Percentiles rank a stretch among this genome's conserved stretches.
These are phyloP conservation scores for Microbotryomycetes sp. DNA, from an alignment of 1,284 basidiomycete species.

Conservation along the genomic window DNA sequence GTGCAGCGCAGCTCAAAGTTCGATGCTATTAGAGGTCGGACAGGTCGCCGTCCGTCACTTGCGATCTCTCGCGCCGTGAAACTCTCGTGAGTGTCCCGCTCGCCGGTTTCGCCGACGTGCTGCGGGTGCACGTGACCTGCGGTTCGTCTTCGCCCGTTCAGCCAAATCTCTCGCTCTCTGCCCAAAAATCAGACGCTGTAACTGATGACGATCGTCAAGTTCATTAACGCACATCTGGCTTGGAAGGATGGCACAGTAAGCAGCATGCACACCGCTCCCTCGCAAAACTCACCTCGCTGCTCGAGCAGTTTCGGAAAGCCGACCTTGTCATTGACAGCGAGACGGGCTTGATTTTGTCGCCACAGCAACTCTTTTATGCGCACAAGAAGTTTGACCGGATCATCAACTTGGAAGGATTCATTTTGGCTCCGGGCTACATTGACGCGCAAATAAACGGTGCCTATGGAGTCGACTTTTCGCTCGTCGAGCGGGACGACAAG, in stretches of 20 bases:
- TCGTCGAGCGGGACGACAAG: conserved; percentile 62
- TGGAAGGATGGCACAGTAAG: not conserved
- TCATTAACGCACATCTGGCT: conserved; percentile 1
- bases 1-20: no score
- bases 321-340: conserved; percentile 2
- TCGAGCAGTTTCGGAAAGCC: not conserved
- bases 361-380: not conserved
- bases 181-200: not conserved
- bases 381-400: conserved; percentile 34
- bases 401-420: conserved; percentile 62
- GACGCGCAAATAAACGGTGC: conserved; percentile 81
- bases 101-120: conserved; percentile 2
- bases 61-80: no score
- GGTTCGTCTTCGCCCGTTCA: not conserved
- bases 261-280: not conserved
- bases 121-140: not conserved
- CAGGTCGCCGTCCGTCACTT: no score
- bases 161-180: not conserved
- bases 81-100: no score
- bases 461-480: conserved; percentile 81
- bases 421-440: conserved; percentile 61
- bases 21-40: no score
- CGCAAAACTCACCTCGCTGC: not conserved
- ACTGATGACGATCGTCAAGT: not conserved
- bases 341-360: not conserved